Base-by-base conservation (phyloP, 202 grass and related monocot species). In the Zizania palustris region DNA sequence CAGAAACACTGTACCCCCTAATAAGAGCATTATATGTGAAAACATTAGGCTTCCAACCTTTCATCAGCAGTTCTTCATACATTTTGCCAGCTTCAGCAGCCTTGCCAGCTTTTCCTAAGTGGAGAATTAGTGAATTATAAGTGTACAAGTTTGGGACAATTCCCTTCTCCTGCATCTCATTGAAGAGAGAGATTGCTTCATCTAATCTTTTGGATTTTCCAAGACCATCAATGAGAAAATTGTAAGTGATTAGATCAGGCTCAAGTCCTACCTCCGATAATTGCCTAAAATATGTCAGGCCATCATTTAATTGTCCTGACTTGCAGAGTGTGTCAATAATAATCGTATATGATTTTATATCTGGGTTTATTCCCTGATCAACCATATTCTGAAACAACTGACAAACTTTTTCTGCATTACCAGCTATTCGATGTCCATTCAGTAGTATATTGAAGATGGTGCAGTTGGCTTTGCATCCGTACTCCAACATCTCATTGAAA, bases 21-120 rank as follows among this genome's bases (percentile, higher is more conserved):
- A 98, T 98, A 53, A 98, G 89, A 35, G 91, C 90, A 61, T 98
- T 95, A 70, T 98, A 95, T 41, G 96, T 98, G 81, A 95, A 98
- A 69, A 90, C 85, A 80, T 71, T 98, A 71, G 96, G 96, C 60
- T 81, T 81, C 76, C 89, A 92, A 45, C 91, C 96, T 78, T 79
- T 94, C 14, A 38, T 20, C 85, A 92, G 74, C 60, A 98, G 69
- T 69, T 95, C 96, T 73, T 93, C 87, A 40, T 88, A 98, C 91
- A 95, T 92, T 51, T 89, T 81, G 38, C 82, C 70, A 59, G 96
- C 89, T 84, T 98, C 96, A 65, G 69, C 69, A 63, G 80, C 38
- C 83, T 73, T 89, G 19, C 91, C 91, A 28, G 83, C 83, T 83
- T 92, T 94, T 19, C 96, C 96, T 63, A 90, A 86, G 80, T 92